Evolutionary conservation across 371 early-diverging fungal species (phyloP).

Genomic region (Lichtheimia ramosa): DNA sequence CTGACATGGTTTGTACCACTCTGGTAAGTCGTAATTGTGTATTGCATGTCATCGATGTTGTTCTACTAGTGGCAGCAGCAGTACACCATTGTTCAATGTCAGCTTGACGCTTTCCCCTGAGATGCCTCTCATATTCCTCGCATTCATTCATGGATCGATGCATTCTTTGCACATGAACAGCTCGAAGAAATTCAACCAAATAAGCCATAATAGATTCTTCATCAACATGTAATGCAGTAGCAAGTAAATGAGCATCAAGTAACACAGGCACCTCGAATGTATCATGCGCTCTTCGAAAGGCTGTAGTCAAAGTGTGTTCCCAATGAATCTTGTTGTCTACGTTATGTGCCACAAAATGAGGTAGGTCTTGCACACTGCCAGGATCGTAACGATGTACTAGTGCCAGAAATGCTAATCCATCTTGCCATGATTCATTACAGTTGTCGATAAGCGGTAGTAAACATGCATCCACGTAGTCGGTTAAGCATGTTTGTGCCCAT

Average conservation of each 20-base stretch:
- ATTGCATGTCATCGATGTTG: conserved; percentile 18
- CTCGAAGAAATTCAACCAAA: conserved; percentile 18
- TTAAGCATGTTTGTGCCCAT: conserved; percentile 63
- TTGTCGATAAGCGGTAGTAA: conserved; percentile 52
- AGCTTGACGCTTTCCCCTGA: conserved; percentile 6
- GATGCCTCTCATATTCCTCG: neutral
- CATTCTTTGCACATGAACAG: conserved; percentile 6
- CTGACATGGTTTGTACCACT: conserved; percentile 21
- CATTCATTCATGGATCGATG: neutral
- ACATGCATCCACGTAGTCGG: conserved; percentile 53
- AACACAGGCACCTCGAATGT: conserved; percentile 22
- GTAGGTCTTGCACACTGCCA: conserved; percentile 54
- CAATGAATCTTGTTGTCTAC: conserved; percentile 5
- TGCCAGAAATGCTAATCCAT: conserved; percentile 64
- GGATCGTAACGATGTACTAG: conserved; percentile 68
- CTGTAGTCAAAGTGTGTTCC: conserved; percentile 14
- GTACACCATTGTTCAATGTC: conserved; percentile 17
- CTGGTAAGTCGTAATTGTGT: conserved; percentile 28
- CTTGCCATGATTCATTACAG: conserved; percentile 62
- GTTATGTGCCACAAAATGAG: conserved; percentile 16
- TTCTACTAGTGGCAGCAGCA: neutral
- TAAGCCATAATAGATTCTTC: conserved; percentile 20
- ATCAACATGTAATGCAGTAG: conserved; percentile 12
- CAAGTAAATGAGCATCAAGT: conserved; percentile 16
- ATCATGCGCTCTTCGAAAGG: conserved; percentile 23